Conservation (phyloP, 768 basidiomycete genomes). For the Cubamyces lactineus region DNA sequence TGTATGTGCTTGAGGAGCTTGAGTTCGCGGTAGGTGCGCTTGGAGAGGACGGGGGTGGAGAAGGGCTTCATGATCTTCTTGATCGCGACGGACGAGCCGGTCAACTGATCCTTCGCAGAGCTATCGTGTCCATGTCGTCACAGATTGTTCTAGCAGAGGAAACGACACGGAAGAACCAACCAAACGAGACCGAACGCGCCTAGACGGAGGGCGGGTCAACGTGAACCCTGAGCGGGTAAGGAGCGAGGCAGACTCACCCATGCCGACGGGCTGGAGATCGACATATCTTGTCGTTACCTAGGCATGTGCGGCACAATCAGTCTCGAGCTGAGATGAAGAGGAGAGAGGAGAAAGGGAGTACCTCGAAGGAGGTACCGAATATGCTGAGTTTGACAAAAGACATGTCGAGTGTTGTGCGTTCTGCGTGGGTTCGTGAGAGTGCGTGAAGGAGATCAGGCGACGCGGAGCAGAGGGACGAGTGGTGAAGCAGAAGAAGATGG, state of each 20-base stretch:
- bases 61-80: constrained; percentile 99
- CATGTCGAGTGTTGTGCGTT: constrained; percentile 45
- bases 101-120: constrained; percentile 94
- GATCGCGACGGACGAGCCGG: constrained; percentile 92
- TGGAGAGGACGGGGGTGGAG: constrained; percentile 96
- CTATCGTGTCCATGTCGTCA: constrained; percentile 43
- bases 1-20: constrained; percentile 98
- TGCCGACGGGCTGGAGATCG: constrained; percentile 98
- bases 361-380: constrained; percentile 98
- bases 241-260: constrained; percentile 65
- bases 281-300: constrained; percentile 98
- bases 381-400: constrained; percentile 98
- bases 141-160: constrained; percentile 2
- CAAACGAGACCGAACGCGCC: constrained; percentile 99
- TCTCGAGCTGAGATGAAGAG: neutral
- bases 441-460: neutral
- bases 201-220: constrained; percentile 33
- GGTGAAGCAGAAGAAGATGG: constrained; percentile 1
- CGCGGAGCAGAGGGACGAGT: constrained; percentile 12
- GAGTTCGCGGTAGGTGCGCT: constrained; percentile 96
- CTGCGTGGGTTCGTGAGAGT: constrained; percentile 1
- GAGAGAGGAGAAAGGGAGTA: constrained; percentile 32
- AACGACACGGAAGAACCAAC: constrained; percentile 46
- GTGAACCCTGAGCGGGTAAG: neutral
- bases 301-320: constrained; percentile 16